Evolutionary conservation across 1,284 basidiomycete species (phyloP).

Genomic region (Boletus sp.): DNA sequence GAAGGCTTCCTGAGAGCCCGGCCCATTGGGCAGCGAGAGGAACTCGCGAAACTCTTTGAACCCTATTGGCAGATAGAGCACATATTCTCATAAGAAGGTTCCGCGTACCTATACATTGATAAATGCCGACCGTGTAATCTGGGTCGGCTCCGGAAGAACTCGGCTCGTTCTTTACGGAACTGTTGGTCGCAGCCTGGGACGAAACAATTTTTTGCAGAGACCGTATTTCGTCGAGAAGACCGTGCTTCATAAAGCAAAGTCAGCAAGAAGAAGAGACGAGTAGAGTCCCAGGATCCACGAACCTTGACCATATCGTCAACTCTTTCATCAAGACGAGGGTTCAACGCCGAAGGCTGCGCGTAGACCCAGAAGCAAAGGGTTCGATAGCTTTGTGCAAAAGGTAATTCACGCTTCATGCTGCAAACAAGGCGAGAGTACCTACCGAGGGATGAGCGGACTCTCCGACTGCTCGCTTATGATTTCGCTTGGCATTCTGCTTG

Average conservation of each 20-base stretch:
- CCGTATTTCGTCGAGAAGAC: conserved; percentile 80
- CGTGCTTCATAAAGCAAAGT: conserved; percentile 48
- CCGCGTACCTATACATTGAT: conserved; percentile 83
- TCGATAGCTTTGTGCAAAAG: conserved; percentile 53
- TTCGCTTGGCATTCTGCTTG: conserved; percentile 63
- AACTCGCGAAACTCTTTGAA: conserved; percentile 86
- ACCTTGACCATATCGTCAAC: conserved; percentile 91
- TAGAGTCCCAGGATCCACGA: conserved; percentile 3
- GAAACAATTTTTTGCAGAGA: conserved; percentile 42
- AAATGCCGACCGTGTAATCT: conserved; percentile 81
- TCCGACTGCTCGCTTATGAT: conserved; percentile 64
- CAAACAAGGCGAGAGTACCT: conserved; percentile 4
- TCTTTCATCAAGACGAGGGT: conserved; percentile 69
- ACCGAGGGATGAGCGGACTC: conserved; percentile 47
- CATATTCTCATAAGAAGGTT: not conserved
- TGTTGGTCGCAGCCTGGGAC: not conserved
- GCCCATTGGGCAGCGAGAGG: conserved; percentile 41
- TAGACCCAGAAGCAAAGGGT: conserved; percentile 93
- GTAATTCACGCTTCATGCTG: not conserved
- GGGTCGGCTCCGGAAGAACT: conserved; percentile 16
- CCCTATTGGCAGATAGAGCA: conserved; percentile 44
- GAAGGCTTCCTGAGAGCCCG: conserved; percentile 48
- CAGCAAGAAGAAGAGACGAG: conserved; percentile 7
- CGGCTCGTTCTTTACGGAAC: not conserved
- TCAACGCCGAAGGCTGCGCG: conserved; percentile 63